These are phyloP conservation scores for Verticillium albo-atrum DNA, from an alignment of 2,329 filamentous ascomycete species.

Conservation along the genomic window DNA sequence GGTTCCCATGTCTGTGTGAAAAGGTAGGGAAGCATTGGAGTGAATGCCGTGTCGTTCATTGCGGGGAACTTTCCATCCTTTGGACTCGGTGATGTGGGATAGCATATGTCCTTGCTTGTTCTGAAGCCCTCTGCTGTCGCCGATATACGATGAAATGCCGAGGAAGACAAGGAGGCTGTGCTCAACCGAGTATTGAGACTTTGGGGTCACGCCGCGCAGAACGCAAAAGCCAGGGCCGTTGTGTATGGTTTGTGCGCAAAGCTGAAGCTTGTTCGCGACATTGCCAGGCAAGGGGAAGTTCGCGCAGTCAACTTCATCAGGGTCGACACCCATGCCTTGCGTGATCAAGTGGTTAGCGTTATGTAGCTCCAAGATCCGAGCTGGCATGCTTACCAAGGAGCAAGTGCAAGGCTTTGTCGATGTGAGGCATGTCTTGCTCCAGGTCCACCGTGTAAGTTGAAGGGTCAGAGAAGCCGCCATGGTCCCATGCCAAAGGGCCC, in stretches of 20 bases:
- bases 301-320: conserved; percentile 27
- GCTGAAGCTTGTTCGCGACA: conserved; percentile 26
- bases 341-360: background rate
- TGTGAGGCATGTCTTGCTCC: background rate
- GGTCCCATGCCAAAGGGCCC: background rate
- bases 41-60: conserved; percentile 45
- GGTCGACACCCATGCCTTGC: conserved; percentile 27
- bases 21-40: conserved; percentile 41
- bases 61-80: conserved; percentile 37
- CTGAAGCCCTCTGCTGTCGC: conserved; percentile 46
- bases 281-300: conserved; percentile 35
- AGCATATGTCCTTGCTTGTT: conserved; percentile 42
- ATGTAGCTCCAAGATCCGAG: background rate
- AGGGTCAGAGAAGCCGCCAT: background rate
- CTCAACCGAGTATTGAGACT: conserved; percentile 38
- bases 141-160: conserved; percentile 53
- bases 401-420: background rate
- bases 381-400: background rate
- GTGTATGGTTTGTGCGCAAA: conserved; percentile 30
- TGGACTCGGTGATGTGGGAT: conserved; percentile 42
- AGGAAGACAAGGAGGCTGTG: conserved; percentile 53
- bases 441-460: background rate
- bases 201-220: conserved; percentile 46
- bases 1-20: conserved; percentile 49
- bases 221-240: conserved; percentile 46